These are phyloP conservation scores for Annulohypoxylon truncatum DNA, from an alignment of 2,329 filamentous ascomycete genomes.

Conservation along the genomic window DNA sequence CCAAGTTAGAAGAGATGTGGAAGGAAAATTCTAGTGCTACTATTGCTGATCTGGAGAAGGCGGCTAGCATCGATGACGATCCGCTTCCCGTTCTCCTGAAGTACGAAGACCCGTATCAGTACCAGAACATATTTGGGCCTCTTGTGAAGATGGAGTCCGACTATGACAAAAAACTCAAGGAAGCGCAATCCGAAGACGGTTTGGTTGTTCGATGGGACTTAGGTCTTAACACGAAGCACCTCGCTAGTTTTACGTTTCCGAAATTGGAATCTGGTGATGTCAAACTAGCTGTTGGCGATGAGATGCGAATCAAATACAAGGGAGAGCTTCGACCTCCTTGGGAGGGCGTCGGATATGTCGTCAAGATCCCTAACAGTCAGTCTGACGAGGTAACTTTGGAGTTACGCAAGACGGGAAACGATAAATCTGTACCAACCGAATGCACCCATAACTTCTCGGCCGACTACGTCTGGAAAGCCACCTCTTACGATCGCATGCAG, in stretches of 20 bases:
- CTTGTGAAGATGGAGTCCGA: constrained; percentile 99
- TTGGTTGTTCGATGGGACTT: constrained; percentile 93
- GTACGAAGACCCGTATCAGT: constrained; percentile 98
- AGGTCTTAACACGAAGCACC: constrained; percentile 95
- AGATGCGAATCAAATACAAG: constrained; percentile 97
- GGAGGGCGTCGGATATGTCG: constrained; percentile 98
- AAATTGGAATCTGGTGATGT: constrained; percentile 98
- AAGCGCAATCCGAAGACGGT: constrained; percentile 97
- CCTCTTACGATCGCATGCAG: constrained; percentile 99
- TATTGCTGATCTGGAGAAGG: constrained; percentile 90
- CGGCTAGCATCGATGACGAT: constrained; percentile 91
- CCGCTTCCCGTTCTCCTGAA: constrained; percentile 91
- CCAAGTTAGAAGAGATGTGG: constrained; percentile 97
- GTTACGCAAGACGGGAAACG: constrained; percentile 91
- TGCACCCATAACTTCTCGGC: constrained; percentile 98
- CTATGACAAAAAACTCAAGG: constrained; percentile 98
- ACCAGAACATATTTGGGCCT: constrained; percentile 98
- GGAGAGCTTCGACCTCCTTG: constrained; percentile 91
- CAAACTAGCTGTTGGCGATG: constrained; percentile 96
- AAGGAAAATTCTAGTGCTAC: constrained; percentile 93
- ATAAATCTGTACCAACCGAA: constrained; percentile 95
- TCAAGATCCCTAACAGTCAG: constrained; percentile 99
- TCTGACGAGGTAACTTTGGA: constrained; percentile 98
- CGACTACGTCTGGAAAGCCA: constrained; percentile 99
- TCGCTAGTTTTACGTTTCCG: constrained; percentile 93